Evolutionary conservation across 2,329 filamentous ascomycete genomes (phyloP).

Genomic region (Knufia fluminis): DNA sequence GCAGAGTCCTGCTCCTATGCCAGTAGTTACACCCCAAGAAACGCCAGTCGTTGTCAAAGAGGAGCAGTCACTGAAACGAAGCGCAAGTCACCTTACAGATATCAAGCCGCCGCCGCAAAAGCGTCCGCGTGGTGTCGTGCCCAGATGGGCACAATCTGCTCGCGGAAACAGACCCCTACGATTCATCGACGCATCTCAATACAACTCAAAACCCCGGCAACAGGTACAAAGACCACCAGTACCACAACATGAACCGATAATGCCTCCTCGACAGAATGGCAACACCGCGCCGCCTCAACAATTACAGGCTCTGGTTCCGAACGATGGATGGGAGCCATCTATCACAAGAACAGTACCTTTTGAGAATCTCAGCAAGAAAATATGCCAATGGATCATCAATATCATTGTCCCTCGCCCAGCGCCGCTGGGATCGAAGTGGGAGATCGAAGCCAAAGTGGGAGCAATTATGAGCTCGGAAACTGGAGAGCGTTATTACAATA

Average conservation of each 20-base stretch:
- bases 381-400: conserved; percentile 77
- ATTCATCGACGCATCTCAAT: conserved; percentile 13
- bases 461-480: conserved; percentile 61
- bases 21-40: background rate
- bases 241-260: conserved; percentile 10
- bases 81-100: conserved; percentile 18
- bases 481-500: conserved; percentile 57
- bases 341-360: conserved; percentile 62
- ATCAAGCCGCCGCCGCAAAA: conserved; percentile 36
- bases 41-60: background rate
- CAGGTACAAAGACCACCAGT: conserved; percentile 21
- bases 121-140: conserved; percentile 44
- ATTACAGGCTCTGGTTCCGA: background rate
- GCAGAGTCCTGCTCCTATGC: conserved; percentile 11
- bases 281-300: background rate
- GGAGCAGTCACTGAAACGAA: conserved; percentile 18
- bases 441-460: conserved; percentile 91
- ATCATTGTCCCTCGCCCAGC: conserved; percentile 47
- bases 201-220: background rate
- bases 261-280: background rate
- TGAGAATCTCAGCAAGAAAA: conserved; percentile 62
- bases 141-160: conserved; percentile 42
- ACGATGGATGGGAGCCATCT: conserved; percentile 42
- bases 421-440: conserved; percentile 57
- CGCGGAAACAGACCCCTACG: conserved; percentile 22